Base-by-base conservation (phyloP, 164 flowering plant species). In the Cinnamomum chago region DNA sequence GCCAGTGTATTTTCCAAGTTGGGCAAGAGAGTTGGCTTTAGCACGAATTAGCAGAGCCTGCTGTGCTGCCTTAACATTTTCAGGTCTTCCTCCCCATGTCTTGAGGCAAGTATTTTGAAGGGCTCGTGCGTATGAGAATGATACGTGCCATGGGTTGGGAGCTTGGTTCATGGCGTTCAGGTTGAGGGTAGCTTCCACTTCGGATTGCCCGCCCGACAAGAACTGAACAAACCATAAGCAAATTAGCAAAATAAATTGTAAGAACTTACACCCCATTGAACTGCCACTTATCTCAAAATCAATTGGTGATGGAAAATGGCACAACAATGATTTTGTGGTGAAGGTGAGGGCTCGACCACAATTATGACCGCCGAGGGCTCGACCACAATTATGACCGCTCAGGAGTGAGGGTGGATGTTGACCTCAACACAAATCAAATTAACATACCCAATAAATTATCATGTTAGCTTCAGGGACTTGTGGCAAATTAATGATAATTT, bases 161-260 rank as follows among this genome's bases (percentile, higher is more conserved):
- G 82, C 70, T 81, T 93, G 95, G 93, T 93, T 92, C 98, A 92
- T 92, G 2, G 97, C 94, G 50, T 93, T 90, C 86, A 93, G 71
- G 85, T 93, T 93, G 83, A 87, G 72, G 65, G 97, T 93, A 12
- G 98, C 98, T 76, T 93, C 98, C 40, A 92, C 90, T 81, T 93
- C 98, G 23, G 98, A 93, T 84, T 93, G 98, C 74, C 98, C 97
- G 67, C 97, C 97, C 52, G 98, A 92, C 87, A 93, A 81, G 79
- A 93, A 93, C 97, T 93, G 89, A 74, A 3, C 17, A 55, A 55
- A 55, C n/a, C 60, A 55, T 55, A 18, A 55, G 60, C 3, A 55
- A 55, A 20, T 55, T 15, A 55, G 60, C n/a, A 55, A 55, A 55
- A 40, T 0, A 30, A 30, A 30, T 30, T 30, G 35, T 30, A 30